Conservation (phyloP, 805 yeast genomes). For the Hermanozyma aechmeae region DNA sequence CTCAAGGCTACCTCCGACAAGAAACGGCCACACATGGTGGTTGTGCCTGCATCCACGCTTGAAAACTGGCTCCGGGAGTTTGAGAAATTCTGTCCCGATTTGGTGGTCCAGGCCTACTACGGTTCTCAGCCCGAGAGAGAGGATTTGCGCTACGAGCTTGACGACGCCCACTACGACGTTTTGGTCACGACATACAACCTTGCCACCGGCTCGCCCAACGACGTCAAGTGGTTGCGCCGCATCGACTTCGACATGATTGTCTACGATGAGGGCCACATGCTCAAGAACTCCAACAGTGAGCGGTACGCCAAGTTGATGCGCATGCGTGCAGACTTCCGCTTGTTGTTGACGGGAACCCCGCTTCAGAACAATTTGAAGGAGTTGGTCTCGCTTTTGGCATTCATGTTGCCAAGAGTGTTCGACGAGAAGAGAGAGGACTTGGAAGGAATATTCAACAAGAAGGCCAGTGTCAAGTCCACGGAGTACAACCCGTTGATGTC, state of each 20-base stretch:
- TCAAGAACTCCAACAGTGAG: constrained; percentile 83
- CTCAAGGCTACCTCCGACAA: constrained; percentile 52
- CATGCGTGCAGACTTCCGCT: constrained; percentile 72
- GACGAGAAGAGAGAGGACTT: constrained; percentile 75
- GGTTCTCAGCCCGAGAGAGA: constrained; percentile 82
- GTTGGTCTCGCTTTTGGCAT: constrained; percentile 80
- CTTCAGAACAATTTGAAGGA: constrained; percentile 88
- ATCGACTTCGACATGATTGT: constrained; percentile 80
- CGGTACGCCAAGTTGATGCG: constrained; percentile 83
- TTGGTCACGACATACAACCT: constrained; percentile 89
- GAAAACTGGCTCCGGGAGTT: constrained; percentile 98
- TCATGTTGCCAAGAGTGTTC: constrained; percentile 80
- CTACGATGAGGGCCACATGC: constrained; percentile 96
- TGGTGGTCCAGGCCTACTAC: constrained; percentile 86
- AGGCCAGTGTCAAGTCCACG: constrained; percentile 56
- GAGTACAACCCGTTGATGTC: constrained; percentile 73
- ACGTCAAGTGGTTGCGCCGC: constrained; percentile 65
- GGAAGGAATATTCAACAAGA: constrained; percentile 76
- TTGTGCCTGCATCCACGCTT: constrained; percentile 92
- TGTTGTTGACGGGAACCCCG: constrained; percentile 93
- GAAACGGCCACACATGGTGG: constrained; percentile 80
- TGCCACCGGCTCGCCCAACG: constrained; percentile 81
- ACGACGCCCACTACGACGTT: constrained; percentile 63
- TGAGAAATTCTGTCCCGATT: constrained; percentile 72
- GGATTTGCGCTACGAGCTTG: constrained; percentile 65